Conservation (phyloP, 352 stramenopile species). For the Globisporangium echinulatum region DNA sequence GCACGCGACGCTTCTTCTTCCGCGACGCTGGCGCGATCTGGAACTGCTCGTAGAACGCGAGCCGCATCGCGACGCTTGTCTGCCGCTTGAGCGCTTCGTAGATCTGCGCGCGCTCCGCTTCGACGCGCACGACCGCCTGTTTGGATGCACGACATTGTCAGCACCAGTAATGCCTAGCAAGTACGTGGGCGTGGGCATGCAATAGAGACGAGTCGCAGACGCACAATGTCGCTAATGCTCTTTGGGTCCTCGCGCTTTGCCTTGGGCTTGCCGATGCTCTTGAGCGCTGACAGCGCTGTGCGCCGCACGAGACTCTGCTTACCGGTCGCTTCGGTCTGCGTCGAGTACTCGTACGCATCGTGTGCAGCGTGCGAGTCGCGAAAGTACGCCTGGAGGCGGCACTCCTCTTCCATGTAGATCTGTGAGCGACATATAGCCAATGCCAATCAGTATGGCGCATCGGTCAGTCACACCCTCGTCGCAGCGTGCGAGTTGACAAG, state of each 20-base stretch:
- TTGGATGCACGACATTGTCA: not conserved
- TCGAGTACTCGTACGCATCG: conserved; percentile 38
- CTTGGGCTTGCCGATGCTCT: conserved; percentile 21
- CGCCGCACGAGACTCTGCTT: conserved; percentile 20
- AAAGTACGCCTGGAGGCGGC: conserved; percentile 33
- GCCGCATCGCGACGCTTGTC: conserved; percentile 27
- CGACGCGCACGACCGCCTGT: conserved; percentile 47
- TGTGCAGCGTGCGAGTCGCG: conserved; percentile 24
- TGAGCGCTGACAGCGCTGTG: conserved; percentile 16
- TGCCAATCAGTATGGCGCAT: no score
- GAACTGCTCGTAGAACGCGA: conserved; percentile 65
- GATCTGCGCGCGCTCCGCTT: conserved; percentile 42
- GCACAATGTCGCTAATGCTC: conserved; percentile 28
- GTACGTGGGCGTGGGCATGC: not conserved
- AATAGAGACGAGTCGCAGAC: not conserved
- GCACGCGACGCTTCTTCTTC: conserved; percentile 65
- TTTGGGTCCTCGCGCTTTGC: conserved; percentile 12
- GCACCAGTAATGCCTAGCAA: not conserved
- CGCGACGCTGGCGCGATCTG: conserved; percentile 41
- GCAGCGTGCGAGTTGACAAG: no score
- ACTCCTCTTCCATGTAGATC: conserved; percentile 66
- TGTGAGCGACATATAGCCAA: conserved; percentile 8
- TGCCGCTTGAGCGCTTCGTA: conserved; percentile 54
- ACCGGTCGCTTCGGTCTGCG: conserved; percentile 9
- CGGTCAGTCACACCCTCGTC: no score